A percentile compares a stretch with the other conserved stretches of the same genome.
Evolutionary conservation across 441 rosid genomes (phyloP).

Genomic region (Aquilaria agallochum): DNA sequence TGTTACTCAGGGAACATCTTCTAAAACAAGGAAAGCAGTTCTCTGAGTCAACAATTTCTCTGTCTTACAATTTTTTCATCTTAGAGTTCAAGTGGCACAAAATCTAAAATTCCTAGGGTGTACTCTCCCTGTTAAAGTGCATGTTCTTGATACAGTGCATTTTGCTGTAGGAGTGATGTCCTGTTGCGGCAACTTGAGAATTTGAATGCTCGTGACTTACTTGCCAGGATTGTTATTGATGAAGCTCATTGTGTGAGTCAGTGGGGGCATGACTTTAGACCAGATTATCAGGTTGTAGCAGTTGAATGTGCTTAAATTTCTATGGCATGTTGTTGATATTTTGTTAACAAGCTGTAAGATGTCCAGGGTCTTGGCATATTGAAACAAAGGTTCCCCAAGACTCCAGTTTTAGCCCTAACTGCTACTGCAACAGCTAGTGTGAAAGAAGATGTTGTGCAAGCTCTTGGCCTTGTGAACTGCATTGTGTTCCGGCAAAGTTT

Average conservation of each 20-base stretch:
- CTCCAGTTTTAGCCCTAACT: constrained; percentile 93
- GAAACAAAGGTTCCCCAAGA: constrained; percentile 82
- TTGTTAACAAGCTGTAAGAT: constrained; percentile 16
- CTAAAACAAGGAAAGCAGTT: not conserved
- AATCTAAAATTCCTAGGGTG: too few species aligned
- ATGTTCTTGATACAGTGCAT: constrained; percentile 8
- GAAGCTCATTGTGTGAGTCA: constrained; percentile 99
- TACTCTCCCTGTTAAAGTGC: not conserved
- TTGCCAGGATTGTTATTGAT: constrained; percentile 94
- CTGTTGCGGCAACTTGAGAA: constrained; percentile 77
- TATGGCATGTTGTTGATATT: constrained; percentile 14
- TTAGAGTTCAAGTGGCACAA: too few species aligned
- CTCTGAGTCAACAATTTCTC: too few species aligned
- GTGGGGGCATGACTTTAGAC: constrained; percentile 99
- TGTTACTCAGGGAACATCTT: not conserved
- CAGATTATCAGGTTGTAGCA: constrained; percentile 87
- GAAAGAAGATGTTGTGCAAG: constrained; percentile 97
- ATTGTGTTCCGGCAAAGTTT: constrained; percentile 94
- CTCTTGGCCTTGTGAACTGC: constrained; percentile 95
- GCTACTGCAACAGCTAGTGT: constrained; percentile 99
- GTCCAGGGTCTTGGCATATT: constrained; percentile 89
- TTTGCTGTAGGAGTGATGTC: constrained; percentile 74
- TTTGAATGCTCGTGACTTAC: constrained; percentile 71
- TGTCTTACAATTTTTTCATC: too few species aligned
- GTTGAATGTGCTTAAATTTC: not conserved